phyloP scores from a whole-genome alignment of 441 rosid genomes.

The Aleurites moluccanus region DNA sequence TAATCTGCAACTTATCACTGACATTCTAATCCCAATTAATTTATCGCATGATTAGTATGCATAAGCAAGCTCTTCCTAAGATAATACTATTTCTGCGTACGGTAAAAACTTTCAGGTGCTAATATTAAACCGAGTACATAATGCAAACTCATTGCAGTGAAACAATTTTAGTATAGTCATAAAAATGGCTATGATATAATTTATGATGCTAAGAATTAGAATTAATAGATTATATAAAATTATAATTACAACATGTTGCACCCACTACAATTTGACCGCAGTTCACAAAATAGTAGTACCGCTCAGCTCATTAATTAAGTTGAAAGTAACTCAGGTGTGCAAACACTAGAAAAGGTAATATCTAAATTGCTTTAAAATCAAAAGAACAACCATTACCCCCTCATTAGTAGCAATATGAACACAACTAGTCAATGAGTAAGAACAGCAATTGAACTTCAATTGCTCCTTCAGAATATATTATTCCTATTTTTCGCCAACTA shows the following conservation, averaged over 20 bases:
- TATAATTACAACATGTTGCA: constrained; percentile 5
- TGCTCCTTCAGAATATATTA: background rate
- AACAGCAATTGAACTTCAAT: constrained; percentile 2
- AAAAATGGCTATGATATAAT: background rate
- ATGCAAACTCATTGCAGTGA: background rate
- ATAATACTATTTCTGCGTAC: background rate
- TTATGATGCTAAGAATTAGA: background rate
- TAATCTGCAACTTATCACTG: background rate
- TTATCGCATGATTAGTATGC: background rate
- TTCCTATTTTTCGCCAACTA: background rate
- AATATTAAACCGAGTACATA: constrained; percentile 3
- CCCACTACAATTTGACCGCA: background rate
- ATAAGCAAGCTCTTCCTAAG: constrained; percentile 11
- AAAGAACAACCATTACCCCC: constrained; percentile 9
- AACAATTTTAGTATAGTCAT: background rate
- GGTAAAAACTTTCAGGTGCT: background rate
- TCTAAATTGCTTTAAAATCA: constrained; percentile 2
- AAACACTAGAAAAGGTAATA: constrained; percentile 10
- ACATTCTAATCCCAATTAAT: constrained; percentile 13
- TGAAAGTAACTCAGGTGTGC: background rate
- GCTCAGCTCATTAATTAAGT: constrained; percentile 7
- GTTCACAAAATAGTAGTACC: constrained; percentile 3
- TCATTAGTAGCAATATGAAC: background rate
- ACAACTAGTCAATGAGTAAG: background rate
- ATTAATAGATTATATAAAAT: background rate